phyloP scores from a whole-genome alignment of 106 monocot genomes.

The Allium cepa region DNA sequence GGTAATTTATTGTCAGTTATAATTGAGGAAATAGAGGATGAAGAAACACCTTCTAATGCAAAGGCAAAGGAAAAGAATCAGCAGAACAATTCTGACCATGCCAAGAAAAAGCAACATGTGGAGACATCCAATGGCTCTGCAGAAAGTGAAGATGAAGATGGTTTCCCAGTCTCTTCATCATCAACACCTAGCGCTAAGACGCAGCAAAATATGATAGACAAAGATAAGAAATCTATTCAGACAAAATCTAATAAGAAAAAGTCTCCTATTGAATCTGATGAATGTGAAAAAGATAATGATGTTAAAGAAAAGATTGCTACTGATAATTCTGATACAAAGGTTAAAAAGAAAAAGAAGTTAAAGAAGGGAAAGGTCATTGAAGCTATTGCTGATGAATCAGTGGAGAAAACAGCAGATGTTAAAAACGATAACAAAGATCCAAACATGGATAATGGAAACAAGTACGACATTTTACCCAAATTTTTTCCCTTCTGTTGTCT shows the following conservation, averaged over 20 bases:
- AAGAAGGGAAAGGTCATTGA: slow-evolving; percentile 21
- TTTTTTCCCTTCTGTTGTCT: not conserved
- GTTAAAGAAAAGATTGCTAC: not conserved
- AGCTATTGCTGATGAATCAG: slow-evolving; percentile 3
- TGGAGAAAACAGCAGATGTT: slow-evolving; percentile 3
- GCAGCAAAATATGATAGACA: too few relatives aligned
- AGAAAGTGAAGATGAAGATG: slow-evolving; percentile 98
- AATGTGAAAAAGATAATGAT: not conserved
- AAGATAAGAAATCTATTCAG: slow-evolving; percentile 12
- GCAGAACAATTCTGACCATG: slow-evolving; percentile 24
- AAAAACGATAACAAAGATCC: slow-evolving; percentile 8
- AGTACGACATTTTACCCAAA: not conserved
- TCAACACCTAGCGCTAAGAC: slow-evolving; percentile 14
- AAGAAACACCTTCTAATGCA: slow-evolving; percentile 41
- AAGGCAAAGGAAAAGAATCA: slow-evolving; percentile 35
- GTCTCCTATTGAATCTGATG: slow-evolving; percentile 15
- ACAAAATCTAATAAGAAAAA: slow-evolving; percentile 45
- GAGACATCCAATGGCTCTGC: slow-evolving; percentile 17
- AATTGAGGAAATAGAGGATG: slow-evolving; percentile 84
- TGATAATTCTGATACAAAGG: slow-evolving; percentile 10
- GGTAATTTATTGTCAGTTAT: slow-evolving; percentile 38
- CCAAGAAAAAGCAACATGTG: slow-evolving; percentile 26
- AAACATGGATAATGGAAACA: slow-evolving; percentile 6
- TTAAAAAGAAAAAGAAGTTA: slow-evolving; percentile 30
- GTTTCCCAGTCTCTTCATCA: slow-evolving; percentile 57